Conservation (phyloP, 495 filamentous ascomycete genomes). For the Parmelia sp. region DNA sequence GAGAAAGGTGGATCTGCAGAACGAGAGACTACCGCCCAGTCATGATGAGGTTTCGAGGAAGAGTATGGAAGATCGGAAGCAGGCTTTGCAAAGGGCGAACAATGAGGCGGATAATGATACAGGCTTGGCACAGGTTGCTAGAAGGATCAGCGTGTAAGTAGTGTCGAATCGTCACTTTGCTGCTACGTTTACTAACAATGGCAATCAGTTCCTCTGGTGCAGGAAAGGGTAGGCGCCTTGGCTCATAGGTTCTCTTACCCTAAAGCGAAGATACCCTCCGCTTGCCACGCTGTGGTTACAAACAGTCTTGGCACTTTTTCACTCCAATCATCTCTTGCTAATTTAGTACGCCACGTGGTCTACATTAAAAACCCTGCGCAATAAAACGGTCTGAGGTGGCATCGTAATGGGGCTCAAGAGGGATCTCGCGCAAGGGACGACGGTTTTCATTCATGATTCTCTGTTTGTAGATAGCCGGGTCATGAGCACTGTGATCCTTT, state of each 20-base stretch:
- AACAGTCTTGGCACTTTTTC: background rate
- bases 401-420: slow-evolving; percentile 10
- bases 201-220: slow-evolving; percentile 23
- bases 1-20: slow-evolving; percentile 95
- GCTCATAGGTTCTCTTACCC: background rate
- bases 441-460: slow-evolving; percentile 3
- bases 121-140: slow-evolving; percentile 72
- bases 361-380: slow-evolving; percentile 10
- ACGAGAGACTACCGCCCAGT: slow-evolving; percentile 84
- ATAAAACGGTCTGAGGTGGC: slow-evolving; percentile 5
- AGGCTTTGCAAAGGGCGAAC: slow-evolving; percentile 76
- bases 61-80: slow-evolving; percentile 67
- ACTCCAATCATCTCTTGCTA: background rate
- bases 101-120: slow-evolving; percentile 88
- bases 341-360: background rate
- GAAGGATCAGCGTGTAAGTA: slow-evolving; percentile 93
- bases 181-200: slow-evolving; percentile 7
- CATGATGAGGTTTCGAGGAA: slow-evolving; percentile 84
- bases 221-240: slow-evolving; percentile 22
- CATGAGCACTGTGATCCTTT: background rate
- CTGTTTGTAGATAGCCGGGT: slow-evolving; percentile 21
- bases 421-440: slow-evolving; percentile 11
- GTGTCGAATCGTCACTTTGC: background rate
- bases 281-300: background rate
- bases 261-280: background rate